Evolutionary conservation across 1,284 basidiomycete genomes (phyloP), one percentile per base, ranked within the genome.

Genomic region (Tetrapyrgos nigripes): DNA sequence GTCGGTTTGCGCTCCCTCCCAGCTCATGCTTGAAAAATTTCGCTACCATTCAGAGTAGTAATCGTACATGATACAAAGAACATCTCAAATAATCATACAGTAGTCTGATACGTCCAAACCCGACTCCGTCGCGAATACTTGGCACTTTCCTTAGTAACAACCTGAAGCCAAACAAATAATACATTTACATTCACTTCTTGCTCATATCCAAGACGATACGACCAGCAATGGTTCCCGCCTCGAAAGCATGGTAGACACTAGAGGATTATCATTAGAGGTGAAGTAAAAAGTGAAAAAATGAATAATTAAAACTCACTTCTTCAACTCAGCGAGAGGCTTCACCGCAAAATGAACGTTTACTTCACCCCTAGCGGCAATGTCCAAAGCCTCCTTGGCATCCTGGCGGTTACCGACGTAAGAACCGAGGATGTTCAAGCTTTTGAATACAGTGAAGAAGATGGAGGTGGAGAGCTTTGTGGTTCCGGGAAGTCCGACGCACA

Each of bases 381-480:
- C 80, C 27, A 94, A 72, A 1, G 92, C 89, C 69, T 94, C 92
- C 17, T 79, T 68, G 8, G 89, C 83, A 66, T 93, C 92, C 68
- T 91, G 88, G 46, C 90, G 81, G 67, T 88, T 89, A 17, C 82
- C 92, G 53, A 94, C 90, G 68, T 93, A 93, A 3, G 87, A 89
- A 6, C 91, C 91, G 53, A 87, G 77, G 68, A 93, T 87, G 57
- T 78, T 82, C 63, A 91, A 87, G 66, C 78, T 83, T 73, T 88
- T 86, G 72, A 85, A 81, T 24, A 92, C 89, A 2, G 86, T 89
- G 76, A 83, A 91, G 80, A 93, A 94, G 64, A 94, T 89, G 37
- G 87, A 83, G 0, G 87, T 84, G 27, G 85, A 78, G 28, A 93
- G 77, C 24, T 73, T 79, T 0, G 85, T 83, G 28, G 83, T 74